Evolutionary conservation across 768 basidiomycete species (phyloP), one percentile per base, ranked within the genome.

Genomic region (Tylopilus plumbeoviolaceoides): DNA sequence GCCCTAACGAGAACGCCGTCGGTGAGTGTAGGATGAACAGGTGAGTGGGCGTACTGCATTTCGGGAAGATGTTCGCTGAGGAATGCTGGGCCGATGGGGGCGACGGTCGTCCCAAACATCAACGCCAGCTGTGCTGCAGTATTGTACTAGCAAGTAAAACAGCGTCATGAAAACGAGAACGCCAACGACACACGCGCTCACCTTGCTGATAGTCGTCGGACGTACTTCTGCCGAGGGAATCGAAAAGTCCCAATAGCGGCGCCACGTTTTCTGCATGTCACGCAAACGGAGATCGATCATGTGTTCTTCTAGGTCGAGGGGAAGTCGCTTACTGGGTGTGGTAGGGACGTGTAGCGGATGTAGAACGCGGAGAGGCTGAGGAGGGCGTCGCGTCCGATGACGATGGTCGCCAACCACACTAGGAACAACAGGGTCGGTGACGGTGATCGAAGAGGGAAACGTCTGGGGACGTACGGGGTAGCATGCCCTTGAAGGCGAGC

Each of bases 181-280:
- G 30, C 44, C 9, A 9, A 38, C 18, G 7, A 30, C 30, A 30
- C 5, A 28, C 15, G 35, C 6, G 47, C 53, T 39, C 38, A 88
- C 91, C 77, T 95, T 98, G 76, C 92, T 95, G 47, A 99, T 94
- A n/a, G 70, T 71, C 11, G 97, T 98, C 0, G 95, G 95, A 28
- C 82, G 82, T 12, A 98, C 93, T 70, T 97, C 95, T 1, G 93
- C 95, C 1, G 94, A 95, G 2, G 97, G 93, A 47, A 97, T 83
- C 10, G 90, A 89, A 57, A 97, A 91, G 66, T 98, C 91, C 91
- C 95, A 99, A 71, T 98, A 99, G 31, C 97, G 83, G 23, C 74
- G 67, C 64, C 92, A 87, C 0, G 94, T 97, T 91, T 91, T 91
- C 89, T 95, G 68, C 12, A 42, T 42, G n/a, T 41, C 40, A 43